These are phyloP conservation scores for Gracilaria caudata DNA, from an alignment of 23 red algal species.

Conservation along the genomic window DNA sequence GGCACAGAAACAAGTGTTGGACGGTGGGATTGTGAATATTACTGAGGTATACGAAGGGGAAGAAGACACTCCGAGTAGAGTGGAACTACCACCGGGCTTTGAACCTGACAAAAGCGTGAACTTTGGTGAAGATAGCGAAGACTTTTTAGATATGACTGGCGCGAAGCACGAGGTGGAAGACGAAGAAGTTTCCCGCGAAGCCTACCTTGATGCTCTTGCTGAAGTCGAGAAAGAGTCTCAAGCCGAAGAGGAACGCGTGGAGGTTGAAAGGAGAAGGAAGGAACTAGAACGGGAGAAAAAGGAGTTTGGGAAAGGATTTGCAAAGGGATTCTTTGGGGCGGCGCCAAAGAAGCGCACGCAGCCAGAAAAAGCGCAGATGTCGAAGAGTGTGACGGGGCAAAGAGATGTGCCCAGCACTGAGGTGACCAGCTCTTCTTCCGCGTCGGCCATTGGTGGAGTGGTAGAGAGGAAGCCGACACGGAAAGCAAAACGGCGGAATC, in stretches of 20 bases:
- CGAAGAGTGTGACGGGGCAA: not conserved
- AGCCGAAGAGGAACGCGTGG: slow-evolving; percentile 15
- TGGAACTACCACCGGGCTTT: slow-evolving; percentile 31
- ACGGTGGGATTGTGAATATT: slow-evolving; percentile 45
- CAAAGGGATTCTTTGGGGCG: slow-evolving; percentile 37
- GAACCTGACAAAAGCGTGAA: slow-evolving; percentile 22
- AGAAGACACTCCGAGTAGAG: slow-evolving; percentile 27
- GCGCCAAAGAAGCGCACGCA: slow-evolving; percentile 1
- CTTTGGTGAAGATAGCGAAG: slow-evolving; percentile 46
- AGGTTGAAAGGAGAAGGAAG: slow-evolving; percentile 17
- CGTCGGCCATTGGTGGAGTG: not conserved
- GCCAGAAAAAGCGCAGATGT: not conserved
- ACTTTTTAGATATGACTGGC: slow-evolving; percentile 56
- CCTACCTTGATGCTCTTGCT: slow-evolving; percentile 7
- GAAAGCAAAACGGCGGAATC: not conserved
- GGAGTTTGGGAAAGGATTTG: slow-evolving; percentile 40
- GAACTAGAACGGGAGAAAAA: slow-evolving; percentile 38
- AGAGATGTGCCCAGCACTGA: not conserved
- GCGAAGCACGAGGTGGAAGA: not conserved
- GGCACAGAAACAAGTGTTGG: slow-evolving; percentile 25
- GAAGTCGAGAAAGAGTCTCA: not conserved
- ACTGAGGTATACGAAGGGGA: slow-evolving; percentile 51
- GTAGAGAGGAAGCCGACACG: slow-evolving; percentile 16
- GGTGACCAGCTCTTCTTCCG: not conserved
- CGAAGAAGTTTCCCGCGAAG: not conserved